Evolutionary conservation across 129 eudicot genomes (phyloP).

Genomic region (Tagetes patula): DNA sequence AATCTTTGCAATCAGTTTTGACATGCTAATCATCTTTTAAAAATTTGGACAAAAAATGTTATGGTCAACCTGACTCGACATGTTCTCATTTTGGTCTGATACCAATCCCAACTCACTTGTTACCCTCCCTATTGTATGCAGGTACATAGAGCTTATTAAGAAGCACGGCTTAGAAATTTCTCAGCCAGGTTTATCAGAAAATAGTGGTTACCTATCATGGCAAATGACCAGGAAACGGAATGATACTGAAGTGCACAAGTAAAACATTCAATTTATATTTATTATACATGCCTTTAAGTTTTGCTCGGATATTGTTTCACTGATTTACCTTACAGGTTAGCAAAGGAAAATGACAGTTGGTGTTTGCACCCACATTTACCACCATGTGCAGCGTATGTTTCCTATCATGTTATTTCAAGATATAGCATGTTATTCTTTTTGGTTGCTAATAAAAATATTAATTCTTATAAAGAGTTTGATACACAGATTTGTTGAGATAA

Average conservation of each 20-base stretch:
- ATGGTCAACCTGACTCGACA: neutral
- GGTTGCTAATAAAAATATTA: conserved; percentile 14
- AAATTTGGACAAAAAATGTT: neutral
- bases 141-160: conserved; percentile 60
- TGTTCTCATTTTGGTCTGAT: neutral
- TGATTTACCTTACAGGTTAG: conserved; percentile 39
- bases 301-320: neutral
- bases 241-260: conserved; percentile 82
- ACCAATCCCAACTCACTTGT: neutral
- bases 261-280: conserved; percentile 11
- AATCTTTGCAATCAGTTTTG: neutral
- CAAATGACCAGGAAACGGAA: conserved; percentile 67
- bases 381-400: conserved; percentile 89
- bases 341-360: conserved; percentile 83
- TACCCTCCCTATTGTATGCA: conserved; percentile 23
- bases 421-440: neutral
- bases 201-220: conserved; percentile 64
- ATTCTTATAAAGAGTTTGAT: neutral
- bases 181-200: conserved; percentile 74
- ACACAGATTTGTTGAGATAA: conserved; percentile 79
- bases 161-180: conserved; percentile 79
- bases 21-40: neutral
- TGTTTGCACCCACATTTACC: conserved; percentile 73
- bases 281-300: neutral
- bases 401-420: neutral